Evolutionary conservation across 257 asterid genomes (phyloP).

Genomic region (Ajuga chamaepitys): DNA sequence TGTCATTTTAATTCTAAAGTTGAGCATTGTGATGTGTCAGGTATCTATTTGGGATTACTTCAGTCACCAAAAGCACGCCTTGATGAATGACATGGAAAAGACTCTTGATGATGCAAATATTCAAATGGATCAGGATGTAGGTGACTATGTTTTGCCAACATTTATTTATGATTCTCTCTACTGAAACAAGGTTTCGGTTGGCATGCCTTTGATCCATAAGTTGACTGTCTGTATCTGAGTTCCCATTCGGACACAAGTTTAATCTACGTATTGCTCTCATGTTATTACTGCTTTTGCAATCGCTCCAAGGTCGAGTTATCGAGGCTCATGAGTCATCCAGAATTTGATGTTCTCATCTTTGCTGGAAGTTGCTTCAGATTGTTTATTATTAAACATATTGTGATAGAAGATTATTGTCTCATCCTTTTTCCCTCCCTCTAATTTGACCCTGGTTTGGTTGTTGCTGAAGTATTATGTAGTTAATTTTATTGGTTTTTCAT

Average conservation of each 20-base stretch:
- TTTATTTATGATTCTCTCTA: conserved; percentile 12
- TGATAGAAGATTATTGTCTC: not conserved
- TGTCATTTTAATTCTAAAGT: conserved; percentile 4
- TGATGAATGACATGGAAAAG: conserved; percentile 95
- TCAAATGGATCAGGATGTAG: conserved; percentile 99
- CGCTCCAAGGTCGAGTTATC: not conserved
- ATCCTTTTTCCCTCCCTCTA: not conserved
- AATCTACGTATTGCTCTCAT: not conserved
- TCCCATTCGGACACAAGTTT: not conserved
- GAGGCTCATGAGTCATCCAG: not conserved
- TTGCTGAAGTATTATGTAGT: not conserved
- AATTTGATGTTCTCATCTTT: not conserved
- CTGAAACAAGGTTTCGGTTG: conserved; percentile 19
- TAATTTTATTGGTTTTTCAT: not conserved
- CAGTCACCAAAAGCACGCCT: conserved; percentile 76
- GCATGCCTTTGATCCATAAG: conserved; percentile 14
- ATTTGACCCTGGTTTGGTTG: not conserved
- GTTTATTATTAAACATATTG: not conserved
- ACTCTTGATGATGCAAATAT: conserved; percentile 94
- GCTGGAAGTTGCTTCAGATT: conserved; percentile 9
- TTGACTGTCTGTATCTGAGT: not conserved
- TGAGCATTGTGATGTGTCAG: conserved; percentile 28
- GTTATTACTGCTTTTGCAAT: not conserved
- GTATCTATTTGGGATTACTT: conserved; percentile 87
- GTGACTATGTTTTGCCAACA: conserved; percentile 26